Percentiles rank a stretch among this genome's conserved stretches.
phyloP scores from a whole-genome alignment of 129 eudicot genomes.

The carrot (Daucus carota) region DH1_v3.0 NC_030381.2:2289001-2289500 shows the following conservation, averaged over 20 bases:
- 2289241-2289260: no score
- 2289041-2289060: background rate
- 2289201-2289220: background rate
- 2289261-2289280: no score
- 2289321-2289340: no score
- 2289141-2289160: no score
- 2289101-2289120: background rate
- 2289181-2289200: background rate
- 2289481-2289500: background rate
- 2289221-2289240: no score
- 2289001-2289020: background rate
- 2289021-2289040: background rate
- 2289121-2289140: background rate
- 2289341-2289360: no score
- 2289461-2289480: conserved; percentile 2
- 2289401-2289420: background rate
- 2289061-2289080: background rate
- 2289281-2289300: no score
- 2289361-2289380: no score
- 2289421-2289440: background rate
- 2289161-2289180: no score
- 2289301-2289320: no score
- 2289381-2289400: no score
- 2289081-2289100: background rate
- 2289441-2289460: background rate